Base-by-base conservation (phyloP, 768 basidiomycete genomes). In the Pleurotus salmoneostramineus region DNA sequence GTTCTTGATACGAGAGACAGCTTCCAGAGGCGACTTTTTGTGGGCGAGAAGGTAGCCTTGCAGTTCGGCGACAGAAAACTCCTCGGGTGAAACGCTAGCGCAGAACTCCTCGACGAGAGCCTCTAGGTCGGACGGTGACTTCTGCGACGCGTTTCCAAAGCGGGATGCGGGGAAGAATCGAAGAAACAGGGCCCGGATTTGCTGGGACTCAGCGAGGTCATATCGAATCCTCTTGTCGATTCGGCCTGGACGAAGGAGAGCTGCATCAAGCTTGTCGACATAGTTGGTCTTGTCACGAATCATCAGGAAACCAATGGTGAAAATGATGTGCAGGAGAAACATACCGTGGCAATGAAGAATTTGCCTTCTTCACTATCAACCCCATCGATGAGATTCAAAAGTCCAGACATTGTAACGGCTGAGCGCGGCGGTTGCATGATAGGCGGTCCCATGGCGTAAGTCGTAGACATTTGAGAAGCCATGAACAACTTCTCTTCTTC, bases 241-340 rank as follows among this genome's bases (percentile, higher is more conserved):
- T 0, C 83, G 69, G 4, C 84, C 83, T 0, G 83, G 82, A n/a
- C 83, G 79, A 15, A 83, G 65, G 11, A 86, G 69, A 0, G 84
- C 84, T 0, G 80, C 68, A 61, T 85, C 83, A 4, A 85, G 69
- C n/a, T 75, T 74, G 54, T 83, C 81, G 17, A 83, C 67, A 57
- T 81, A 75, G 62, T 84, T 84, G 0, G 82, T 83, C 81, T 82
- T 36, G 17, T 10, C 6, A 4, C 36, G 49, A 60, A 35, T 10
- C 12, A n/a, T 55, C 36, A 43, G 17, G 14, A 14, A 12, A 35
- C 21, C 21, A 27, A 21, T 27, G 49, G 54, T 95, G 98, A 77
- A 95, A 95, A 66, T 87, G 95, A 61, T 93, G 93, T 77, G 94
- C 97, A 73, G 90, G 97, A n/a, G 58, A 91, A 94, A 6, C 96